Evolutionary conservation across 2,329 filamentous ascomycete species (phyloP).

Genomic region (Thelonectria olida): DNA sequence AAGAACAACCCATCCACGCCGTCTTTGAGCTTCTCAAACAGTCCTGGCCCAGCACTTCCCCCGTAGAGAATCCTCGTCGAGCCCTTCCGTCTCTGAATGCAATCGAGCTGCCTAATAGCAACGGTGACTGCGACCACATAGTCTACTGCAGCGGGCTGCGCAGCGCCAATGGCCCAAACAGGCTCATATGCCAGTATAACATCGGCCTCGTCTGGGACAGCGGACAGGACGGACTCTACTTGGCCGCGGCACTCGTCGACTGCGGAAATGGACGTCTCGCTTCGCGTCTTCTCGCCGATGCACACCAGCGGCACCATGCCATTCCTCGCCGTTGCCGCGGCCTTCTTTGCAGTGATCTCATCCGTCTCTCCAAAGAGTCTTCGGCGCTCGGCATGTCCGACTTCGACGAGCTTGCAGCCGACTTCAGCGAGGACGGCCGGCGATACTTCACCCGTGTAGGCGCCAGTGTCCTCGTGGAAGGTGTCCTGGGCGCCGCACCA

Average conservation of each 20-base stretch:
- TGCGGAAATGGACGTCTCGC: slow-evolving; percentile 62
- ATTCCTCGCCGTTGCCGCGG: slow-evolving; percentile 71
- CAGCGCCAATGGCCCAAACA: slow-evolving; percentile 86
- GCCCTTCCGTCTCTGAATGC: slow-evolving; percentile 61
- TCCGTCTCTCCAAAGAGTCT: slow-evolving; percentile 81
- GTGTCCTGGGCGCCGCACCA: slow-evolving; percentile 81
- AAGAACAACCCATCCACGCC: slow-evolving; percentile 84
- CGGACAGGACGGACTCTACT: slow-evolving; percentile 69
- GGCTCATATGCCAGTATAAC: slow-evolving; percentile 87
- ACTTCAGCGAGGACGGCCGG: slow-evolving; percentile 72
- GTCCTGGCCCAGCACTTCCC: slow-evolving; percentile 81
- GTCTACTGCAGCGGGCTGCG: slow-evolving; percentile 74
- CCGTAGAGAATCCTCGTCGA: slow-evolving; percentile 80
- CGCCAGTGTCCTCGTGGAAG: slow-evolving; percentile 74
- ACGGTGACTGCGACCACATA: slow-evolving; percentile 78
- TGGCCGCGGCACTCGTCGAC: slow-evolving; percentile 73
- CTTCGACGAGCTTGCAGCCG: slow-evolving; percentile 77
- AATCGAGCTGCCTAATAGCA: slow-evolving; percentile 65
- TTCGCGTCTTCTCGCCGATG: slow-evolving; percentile 73
- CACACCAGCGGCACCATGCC: slow-evolving; percentile 82
- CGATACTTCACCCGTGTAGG: slow-evolving; percentile 82
- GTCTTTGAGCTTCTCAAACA: slow-evolving; percentile 73
- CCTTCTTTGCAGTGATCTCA: slow-evolving; percentile 72
- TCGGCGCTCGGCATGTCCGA: slow-evolving; percentile 84
- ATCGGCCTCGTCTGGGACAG: slow-evolving; percentile 69